These are phyloP conservation scores for Pharnaceum exiguum DNA, from an alignment of 148 eudicot species.

Conservation along the genomic window DNA sequence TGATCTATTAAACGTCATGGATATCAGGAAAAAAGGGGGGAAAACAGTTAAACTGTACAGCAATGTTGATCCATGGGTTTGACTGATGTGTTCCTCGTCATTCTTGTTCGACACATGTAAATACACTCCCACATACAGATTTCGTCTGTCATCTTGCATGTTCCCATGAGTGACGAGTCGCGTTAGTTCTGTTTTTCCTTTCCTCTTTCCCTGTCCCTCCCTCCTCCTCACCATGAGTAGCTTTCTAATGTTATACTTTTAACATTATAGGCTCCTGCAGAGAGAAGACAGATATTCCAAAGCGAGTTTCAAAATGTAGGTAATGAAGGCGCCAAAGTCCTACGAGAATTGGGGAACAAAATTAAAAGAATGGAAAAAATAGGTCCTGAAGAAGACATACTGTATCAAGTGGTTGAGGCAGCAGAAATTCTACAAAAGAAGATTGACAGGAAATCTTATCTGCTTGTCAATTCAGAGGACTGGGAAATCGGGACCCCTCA, in stretches of 20 bases:
- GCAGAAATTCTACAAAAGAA: constrained; percentile 63
- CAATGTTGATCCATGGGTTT: too few species aligned
- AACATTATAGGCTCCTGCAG: constrained; percentile 68
- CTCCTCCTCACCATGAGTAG: neutral
- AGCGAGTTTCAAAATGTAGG: constrained; percentile 71
- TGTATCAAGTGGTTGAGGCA: constrained; percentile 59
- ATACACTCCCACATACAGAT: too few species aligned
- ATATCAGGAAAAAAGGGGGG: too few species aligned
- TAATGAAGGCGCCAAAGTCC: constrained; percentile 66
- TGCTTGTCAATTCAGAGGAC: constrained; percentile 64
- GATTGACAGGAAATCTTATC: constrained; percentile 68
- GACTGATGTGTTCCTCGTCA: too few species aligned
- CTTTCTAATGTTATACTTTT: neutral
- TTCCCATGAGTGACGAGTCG: too few species aligned
- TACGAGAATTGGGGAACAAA: constrained; percentile 71
- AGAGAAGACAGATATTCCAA: constrained; percentile 60
- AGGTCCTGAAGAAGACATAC: constrained; percentile 37
- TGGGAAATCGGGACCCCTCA: constrained; percentile 56
- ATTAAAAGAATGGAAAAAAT: constrained; percentile 68
- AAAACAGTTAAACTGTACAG: too few species aligned
- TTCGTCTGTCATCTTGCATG: too few species aligned
- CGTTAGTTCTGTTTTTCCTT: too few species aligned
- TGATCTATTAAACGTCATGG: too few species aligned
- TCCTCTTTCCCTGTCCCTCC: neutral
- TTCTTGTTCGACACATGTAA: too few species aligned